These are phyloP conservation scores for Fusarium neocosmosporiellum DNA, from an alignment of 2,329 filamentous ascomycete species.

Conservation along the genomic window DNA sequence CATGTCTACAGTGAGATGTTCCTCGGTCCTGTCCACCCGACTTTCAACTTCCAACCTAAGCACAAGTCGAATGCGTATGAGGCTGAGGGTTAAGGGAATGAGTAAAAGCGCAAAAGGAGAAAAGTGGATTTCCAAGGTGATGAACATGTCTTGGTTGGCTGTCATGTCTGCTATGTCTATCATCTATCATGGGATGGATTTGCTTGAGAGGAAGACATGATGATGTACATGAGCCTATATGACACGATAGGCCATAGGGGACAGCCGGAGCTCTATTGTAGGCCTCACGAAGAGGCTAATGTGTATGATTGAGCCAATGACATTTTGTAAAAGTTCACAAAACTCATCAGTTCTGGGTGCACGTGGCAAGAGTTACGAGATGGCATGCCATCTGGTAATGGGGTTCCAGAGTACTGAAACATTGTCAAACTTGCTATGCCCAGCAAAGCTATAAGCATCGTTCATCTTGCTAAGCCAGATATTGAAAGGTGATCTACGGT, in stretches of 20 bases:
- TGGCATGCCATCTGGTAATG: not conserved
- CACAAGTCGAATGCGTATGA: conserved; percentile 96
- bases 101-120: not conserved
- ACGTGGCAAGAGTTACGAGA: not conserved
- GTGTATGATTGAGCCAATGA: not conserved
- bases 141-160: conserved; percentile 7
- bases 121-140: not conserved
- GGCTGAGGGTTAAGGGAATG: conserved; percentile 68
- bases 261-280: not conserved
- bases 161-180: conserved; percentile 1
- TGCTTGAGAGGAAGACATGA: not conserved
- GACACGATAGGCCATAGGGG: not conserved
- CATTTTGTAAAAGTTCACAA: not conserved
- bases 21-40: conserved; percentile 87
- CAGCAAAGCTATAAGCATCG: not conserved
- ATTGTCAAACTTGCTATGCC: not conserved
- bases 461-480: not conserved
- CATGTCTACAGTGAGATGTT: conserved; percentile 85
- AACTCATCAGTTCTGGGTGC: not conserved
- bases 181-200: not conserved
- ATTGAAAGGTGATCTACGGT: not conserved
- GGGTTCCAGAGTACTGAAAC: not conserved
- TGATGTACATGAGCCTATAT: not conserved
- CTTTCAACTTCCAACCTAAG: conserved; percentile 96
- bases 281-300: not conserved